These are phyloP conservation scores for Euclidium syriacum DNA, from an alignment of 345 rosid genomes.

Conservation along the genomic window DNA sequence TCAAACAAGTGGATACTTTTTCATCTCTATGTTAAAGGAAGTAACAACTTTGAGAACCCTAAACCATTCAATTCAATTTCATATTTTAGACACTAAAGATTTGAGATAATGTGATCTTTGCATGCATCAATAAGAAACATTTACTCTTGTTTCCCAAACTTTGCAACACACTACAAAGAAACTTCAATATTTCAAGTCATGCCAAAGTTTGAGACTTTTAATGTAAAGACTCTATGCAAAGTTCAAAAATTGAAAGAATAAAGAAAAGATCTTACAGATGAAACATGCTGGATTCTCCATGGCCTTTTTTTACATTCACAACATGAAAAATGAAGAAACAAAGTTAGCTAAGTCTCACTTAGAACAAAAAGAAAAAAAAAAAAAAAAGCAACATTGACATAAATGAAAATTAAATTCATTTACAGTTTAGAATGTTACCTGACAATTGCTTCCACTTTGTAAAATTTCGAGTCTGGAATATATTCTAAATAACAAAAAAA, in stretches of 20 bases:
- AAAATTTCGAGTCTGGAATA: conserved; percentile 67
- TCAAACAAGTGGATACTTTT: background rate
- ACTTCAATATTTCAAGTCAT: background rate
- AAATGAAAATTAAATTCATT: background rate
- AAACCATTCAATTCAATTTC: background rate
- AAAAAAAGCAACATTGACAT: background rate
- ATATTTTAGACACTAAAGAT: background rate
- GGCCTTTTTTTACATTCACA: conserved; percentile 52
- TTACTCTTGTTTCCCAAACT: background rate
- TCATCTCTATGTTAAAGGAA: background rate
- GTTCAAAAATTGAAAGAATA: background rate
- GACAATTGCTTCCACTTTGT: conserved; percentile 84
- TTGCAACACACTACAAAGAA: background rate
- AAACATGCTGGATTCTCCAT: conserved; percentile 77
- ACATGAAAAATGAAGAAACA: conserved; percentile 12
- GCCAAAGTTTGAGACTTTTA: background rate
- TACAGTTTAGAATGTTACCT: conserved; percentile 33
- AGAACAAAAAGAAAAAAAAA: background rate
- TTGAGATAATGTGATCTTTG: background rate
- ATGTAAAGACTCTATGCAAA: background rate
- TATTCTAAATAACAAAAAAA: conserved; percentile 33
- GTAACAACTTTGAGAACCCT: background rate
- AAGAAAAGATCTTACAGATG: conserved; percentile 52
- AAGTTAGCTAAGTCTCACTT: background rate
- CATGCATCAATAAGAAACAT: conserved; percentile 15